Evolutionary conservation across 768 basidiomycete species (phyloP).

Genomic region (Russula lepida): DNA sequence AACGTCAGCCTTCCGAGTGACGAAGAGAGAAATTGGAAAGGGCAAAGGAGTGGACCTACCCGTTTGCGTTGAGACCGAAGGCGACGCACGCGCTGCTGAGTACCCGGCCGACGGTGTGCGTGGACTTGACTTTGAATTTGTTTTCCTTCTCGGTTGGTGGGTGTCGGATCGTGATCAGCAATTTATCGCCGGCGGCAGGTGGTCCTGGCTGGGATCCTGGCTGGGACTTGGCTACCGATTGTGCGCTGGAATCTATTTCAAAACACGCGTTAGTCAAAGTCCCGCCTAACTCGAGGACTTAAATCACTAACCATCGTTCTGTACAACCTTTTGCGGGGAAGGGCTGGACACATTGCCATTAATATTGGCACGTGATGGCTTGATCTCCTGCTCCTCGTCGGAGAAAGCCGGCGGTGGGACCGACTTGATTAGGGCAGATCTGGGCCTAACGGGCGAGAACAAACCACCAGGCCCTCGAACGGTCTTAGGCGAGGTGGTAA

Average conservation of each 20-base stretch:
- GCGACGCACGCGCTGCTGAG: slow-evolving; percentile 14
- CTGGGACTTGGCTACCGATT: not conserved
- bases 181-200: slow-evolving; percentile 1
- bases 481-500: not conserved
- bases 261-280: not conserved
- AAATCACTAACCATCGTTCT: not conserved
- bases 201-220: not conserved
- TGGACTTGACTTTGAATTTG: slow-evolving; percentile 15
- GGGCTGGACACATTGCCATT: not conserved
- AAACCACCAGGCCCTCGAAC: not conserved
- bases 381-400: slow-evolving; percentile 3
- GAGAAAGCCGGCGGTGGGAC: not conserved
- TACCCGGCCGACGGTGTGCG: slow-evolving; percentile 13
- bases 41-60: not conserved
- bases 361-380: not conserved
- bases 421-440: not conserved
- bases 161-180: slow-evolving; percentile 16
- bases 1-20: not conserved
- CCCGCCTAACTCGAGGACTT: not conserved
- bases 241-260: not conserved
- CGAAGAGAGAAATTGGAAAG: not conserved
- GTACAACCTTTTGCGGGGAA: not conserved
- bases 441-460: not conserved
- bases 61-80: not conserved
- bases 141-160: slow-evolving; percentile 13